These are phyloP conservation scores for Moringa oleifera DNA, from an alignment of 345 rosid genomes.

Conservation along the genomic window DNA sequence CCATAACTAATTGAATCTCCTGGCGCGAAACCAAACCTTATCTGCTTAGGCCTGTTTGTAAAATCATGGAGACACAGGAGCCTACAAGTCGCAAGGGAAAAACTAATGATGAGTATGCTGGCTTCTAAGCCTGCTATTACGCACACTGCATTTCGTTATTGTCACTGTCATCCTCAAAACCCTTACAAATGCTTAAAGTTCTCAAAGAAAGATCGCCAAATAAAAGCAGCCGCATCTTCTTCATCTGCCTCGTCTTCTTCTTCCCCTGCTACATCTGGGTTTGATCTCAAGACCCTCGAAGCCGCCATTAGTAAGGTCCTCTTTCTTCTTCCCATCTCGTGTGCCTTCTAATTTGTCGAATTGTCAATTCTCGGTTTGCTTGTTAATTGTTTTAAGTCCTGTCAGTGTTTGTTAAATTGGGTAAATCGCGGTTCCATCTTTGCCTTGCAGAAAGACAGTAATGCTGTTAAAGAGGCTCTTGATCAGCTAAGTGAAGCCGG, in stretches of 20 bases:
- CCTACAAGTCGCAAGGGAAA: background rate
- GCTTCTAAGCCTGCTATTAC: slow-evolving; percentile 13
- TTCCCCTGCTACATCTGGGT: slow-evolving; percentile 31
- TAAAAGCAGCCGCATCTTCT: slow-evolving; percentile 31
- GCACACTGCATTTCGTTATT: slow-evolving; percentile 8
- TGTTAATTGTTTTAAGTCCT: no score
- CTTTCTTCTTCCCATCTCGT: background rate
- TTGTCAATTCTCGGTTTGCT: no score
- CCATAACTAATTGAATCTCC: background rate
- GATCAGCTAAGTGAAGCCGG: slow-evolving; percentile 61
- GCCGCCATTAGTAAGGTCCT: slow-evolving; percentile 68
- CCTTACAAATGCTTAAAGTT: slow-evolving; percentile 7
- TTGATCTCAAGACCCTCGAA: slow-evolving; percentile 56
- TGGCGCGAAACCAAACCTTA: slow-evolving; percentile 12
- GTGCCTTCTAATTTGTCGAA: no score
- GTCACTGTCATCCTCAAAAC: background rate
- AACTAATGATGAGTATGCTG: background rate
- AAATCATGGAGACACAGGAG: no score
- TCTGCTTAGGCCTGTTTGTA: no score
- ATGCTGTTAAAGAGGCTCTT: slow-evolving; percentile 76
- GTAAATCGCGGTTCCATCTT: background rate
- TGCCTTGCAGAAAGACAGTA: slow-evolving; percentile 73
- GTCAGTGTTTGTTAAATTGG: no score
- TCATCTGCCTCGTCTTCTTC: slow-evolving; percentile 45
- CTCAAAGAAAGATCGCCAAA: slow-evolving; percentile 1